Conservation (phyloP, 306 rosid genomes). For the Malus orientalis region DNA sequence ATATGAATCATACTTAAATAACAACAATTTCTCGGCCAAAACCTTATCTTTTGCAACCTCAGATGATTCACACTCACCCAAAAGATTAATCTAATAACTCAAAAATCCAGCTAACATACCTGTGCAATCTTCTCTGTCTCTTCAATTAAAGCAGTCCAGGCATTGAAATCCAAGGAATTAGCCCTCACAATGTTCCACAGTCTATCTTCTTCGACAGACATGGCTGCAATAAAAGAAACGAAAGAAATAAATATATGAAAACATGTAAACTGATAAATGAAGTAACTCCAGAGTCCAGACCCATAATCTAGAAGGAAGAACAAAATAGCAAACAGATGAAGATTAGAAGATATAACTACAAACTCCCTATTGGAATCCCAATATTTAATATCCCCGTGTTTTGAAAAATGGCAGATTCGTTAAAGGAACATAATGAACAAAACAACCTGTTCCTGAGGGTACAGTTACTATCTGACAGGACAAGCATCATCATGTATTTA, state of each 20-base stretch:
- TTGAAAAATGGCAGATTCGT: not conserved
- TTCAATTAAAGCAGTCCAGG: slow-evolving; percentile 91
- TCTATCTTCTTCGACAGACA: slow-evolving; percentile 90
- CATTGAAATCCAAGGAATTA: slow-evolving; percentile 85
- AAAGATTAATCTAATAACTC: slow-evolving; percentile 1
- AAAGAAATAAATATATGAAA: slow-evolving; percentile 3
- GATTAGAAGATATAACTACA: not conserved
- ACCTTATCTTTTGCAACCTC: not conserved
- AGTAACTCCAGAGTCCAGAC: not conserved
- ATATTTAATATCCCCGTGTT: not conserved
- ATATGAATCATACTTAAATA: not conserved
- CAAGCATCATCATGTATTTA: not conserved
- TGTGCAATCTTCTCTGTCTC: slow-evolving; percentile 91
- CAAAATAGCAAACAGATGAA: not conserved
- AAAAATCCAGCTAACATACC: slow-evolving; percentile 34
- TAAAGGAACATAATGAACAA: not conserved
- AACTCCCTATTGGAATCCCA: not conserved
- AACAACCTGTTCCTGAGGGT: not conserved
- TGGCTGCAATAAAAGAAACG: slow-evolving; percentile 27
- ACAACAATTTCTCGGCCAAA: not conserved
- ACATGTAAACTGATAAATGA: not conserved
- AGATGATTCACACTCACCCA: not conserved
- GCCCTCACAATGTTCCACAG: slow-evolving; percentile 92
- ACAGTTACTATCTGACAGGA: not conserved
- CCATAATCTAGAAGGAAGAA: not conserved